Evolutionary conservation across 2,329 filamentous ascomycete species (phyloP), one percentile per base, ranked within the genome.

Genomic region (Penicillium hesseltinei): DNA sequence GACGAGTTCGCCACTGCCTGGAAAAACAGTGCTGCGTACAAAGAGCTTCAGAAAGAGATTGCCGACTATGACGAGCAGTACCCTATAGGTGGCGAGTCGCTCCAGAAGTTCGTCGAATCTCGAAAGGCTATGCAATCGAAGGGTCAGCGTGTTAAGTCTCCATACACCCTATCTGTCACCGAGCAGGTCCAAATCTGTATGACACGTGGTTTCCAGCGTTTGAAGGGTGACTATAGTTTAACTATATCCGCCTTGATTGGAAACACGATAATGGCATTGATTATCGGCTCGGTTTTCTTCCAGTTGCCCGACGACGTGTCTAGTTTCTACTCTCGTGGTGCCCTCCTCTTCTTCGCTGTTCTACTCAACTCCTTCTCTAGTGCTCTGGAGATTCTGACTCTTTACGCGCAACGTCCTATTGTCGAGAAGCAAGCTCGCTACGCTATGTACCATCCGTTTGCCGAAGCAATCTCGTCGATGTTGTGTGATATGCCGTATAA

Each of bases 301-400:
- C 88, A 95, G 71, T 76, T 95, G 38, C 72, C 82, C 29, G 69
- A 80, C 0, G 81, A 79, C n/a, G 88, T 90, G 0, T 69, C 74
- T 19, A 91, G 87, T 68, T 95, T 96, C 80, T 95, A 87, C 78
- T 83, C 85, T 66, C 86, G 91, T 60, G 90, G 89, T 62, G 87
- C 89, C 44, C 81, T 96, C 25, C 80, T 96, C 51, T 96, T 96
- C 84, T 94, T 96, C 70, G 90, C 90, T 64, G 87, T 92, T 68
- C 80, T 96, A 59, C 87, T 94, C 79, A 95, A 94, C 73, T 91
- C 90, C 46, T 94, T 95, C 69, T 82, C 87, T 60, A 89, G 86
- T 71, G 88, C 89, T 55, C 82, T 94, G 39, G 91, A 94, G 54
- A 67, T 67, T 35, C 46, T 67, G 33, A 67, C 65, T 33, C 64